Evolutionary conservation across 371 early-diverging fungal genomes (phyloP), one percentile per base, ranked within the genome.

Genomic region (Apophysomyces elegans): DNA sequence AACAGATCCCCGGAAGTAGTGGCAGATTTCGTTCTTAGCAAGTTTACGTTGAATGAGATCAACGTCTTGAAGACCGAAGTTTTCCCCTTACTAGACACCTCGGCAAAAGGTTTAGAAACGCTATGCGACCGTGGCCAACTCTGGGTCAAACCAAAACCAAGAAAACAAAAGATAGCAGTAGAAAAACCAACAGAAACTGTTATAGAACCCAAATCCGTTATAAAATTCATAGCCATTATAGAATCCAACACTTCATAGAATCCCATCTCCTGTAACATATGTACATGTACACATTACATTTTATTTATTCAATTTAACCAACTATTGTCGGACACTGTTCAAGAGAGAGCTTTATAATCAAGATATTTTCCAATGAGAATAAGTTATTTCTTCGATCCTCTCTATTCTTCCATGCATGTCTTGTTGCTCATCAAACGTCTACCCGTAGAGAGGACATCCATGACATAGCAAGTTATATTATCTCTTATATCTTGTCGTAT

Each of bases 11-110:
- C 74, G 4, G 74, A 78, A n/a, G 67, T 74, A 1, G 90, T 91
- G 0, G 77, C 86, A 0, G 70, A 72, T 5, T 89, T 72, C 79
- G 91, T 93, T 0, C 72, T 93, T n/a, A 64, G 75, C 4, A 70
- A 70, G 54, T 90, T 93, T 60, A 75, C 76, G 13, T 60, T 63
- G 4, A 21, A 57, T 0, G 91, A 92, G 58, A 63, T 79, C 35
- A 70, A 77, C 9, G 54, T 63, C 36, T 62, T 91, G 16, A 77
- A 84, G 47, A 18, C 67, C 8, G 7, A 37, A 4, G 73, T 77
- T 1, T 83, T 76, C 61, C 80, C 83, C 3, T 43, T 72, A 14
- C 38, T 76, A 18, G 66, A 59, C 5, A 32, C 57, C 18, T 61
- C 68, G 12, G 69, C 64, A n/a, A 35, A 61, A 16, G 68, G 66